Conservation (phyloP, 75 land plant genomes). For the Pinus taeda region DNA sequence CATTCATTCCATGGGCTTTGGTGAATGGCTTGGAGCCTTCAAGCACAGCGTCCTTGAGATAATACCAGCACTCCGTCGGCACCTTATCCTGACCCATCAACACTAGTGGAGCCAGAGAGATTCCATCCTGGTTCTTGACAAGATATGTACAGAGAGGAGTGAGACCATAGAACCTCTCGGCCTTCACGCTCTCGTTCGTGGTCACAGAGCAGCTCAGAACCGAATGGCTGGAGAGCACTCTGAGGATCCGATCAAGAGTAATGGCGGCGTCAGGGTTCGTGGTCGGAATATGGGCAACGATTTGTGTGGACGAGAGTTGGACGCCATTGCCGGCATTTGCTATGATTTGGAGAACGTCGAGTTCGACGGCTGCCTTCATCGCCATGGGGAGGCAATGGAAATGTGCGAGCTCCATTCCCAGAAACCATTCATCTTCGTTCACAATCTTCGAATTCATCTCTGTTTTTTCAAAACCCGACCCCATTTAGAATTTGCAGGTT, state of each 20-base stretch:
- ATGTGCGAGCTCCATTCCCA: slow-evolving; percentile 13
- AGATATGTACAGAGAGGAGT: slow-evolving; percentile 35
- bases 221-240: too few relatives aligned
- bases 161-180: slow-evolving; percentile 34
- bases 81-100: slow-evolving; percentile 16
- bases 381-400: slow-evolving; percentile 19
- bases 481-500: too few relatives aligned
- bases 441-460: neutral
- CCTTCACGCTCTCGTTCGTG: slow-evolving; percentile 5
- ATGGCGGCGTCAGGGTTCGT: slow-evolving; percentile 11
- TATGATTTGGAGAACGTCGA: too few relatives aligned
- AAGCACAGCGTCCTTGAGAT: slow-evolving; percentile 13
- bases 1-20: slow-evolving; percentile 5
- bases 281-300: slow-evolving; percentile 18
- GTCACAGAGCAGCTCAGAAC: slow-evolving; percentile 14
- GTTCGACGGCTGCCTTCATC: neutral
- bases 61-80: slow-evolving; percentile 21
- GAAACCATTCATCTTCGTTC: slow-evolving; percentile 10
- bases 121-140: neutral
- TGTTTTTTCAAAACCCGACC: too few relatives aligned
- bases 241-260: too few relatives aligned
- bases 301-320: slow-evolving; percentile 8
- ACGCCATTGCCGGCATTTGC: neutral
- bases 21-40: slow-evolving; percentile 18
- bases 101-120: too few relatives aligned